These are phyloP conservation scores for Cucurbita pepo DNA, from an alignment of 306 rosid genomes.

Conservation along the genomic window DNA sequence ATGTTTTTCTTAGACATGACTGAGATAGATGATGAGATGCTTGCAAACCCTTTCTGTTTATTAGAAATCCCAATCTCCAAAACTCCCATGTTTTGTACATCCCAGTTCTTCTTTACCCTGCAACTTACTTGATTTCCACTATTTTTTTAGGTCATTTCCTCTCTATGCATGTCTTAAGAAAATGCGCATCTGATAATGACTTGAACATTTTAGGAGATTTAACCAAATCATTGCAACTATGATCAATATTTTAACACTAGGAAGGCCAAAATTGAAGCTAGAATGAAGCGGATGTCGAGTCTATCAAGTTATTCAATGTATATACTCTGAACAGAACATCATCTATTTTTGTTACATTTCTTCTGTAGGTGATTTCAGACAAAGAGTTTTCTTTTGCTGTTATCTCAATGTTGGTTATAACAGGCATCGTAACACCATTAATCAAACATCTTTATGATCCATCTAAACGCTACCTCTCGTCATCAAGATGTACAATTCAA, in stretches of 20 bases:
- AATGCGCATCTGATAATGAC: neutral
- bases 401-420: conserved; percentile 10
- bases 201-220: neutral
- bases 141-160: neutral
- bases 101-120: neutral
- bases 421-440: conserved; percentile 38
- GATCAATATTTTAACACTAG: neutral
- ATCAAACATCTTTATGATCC: conserved; percentile 28
- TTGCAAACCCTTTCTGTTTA: neutral
- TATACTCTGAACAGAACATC: neutral
- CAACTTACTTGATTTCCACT: neutral
- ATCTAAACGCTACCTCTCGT: conserved; percentile 16
- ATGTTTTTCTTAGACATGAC: no score
- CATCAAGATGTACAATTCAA: conserved; percentile 30
- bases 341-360: neutral
- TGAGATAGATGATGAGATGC: no score
- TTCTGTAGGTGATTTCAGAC: conserved; percentile 26
- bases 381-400: conserved; percentile 32
- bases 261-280: neutral
- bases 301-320: neutral
- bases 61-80: neutral
- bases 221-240: no score
- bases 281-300: neutral
- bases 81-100: neutral
- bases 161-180: neutral